Conservation (phyloP, 2,329 filamentous ascomycete genomes). For the Fusarium vanettenii region DNA sequence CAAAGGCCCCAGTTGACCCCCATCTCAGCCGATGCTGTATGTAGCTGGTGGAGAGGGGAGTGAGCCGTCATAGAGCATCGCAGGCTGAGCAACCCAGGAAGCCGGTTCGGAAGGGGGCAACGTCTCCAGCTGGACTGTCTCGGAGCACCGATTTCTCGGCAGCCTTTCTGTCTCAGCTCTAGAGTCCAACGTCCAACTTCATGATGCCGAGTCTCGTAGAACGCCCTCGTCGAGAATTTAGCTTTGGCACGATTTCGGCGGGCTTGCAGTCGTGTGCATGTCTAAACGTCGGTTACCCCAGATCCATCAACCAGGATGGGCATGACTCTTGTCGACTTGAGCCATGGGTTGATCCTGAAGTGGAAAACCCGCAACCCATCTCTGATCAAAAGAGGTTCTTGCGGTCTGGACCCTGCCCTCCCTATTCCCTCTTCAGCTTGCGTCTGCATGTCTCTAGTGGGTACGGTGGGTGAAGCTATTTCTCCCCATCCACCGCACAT, state of each 20-base stretch:
- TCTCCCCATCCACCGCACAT: slow-evolving; percentile 17
- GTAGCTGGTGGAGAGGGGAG: slow-evolving; percentile 11
- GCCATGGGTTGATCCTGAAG: slow-evolving; percentile 22
- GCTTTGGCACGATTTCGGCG: slow-evolving; percentile 14
- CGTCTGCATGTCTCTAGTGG: slow-evolving; percentile 20
- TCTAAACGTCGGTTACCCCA: slow-evolving; percentile 27
- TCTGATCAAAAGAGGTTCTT: slow-evolving; percentile 21
- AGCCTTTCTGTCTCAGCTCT: slow-evolving; percentile 5
- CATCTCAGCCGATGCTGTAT: slow-evolving; percentile 15
- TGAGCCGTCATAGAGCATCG: slow-evolving; percentile 19
- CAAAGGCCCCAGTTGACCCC: slow-evolving; percentile 4
- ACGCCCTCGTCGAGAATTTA: slow-evolving; percentile 15
- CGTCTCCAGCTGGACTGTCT: slow-evolving; percentile 13
- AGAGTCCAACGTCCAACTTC: neutral
- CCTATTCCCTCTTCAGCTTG: slow-evolving; percentile 9
- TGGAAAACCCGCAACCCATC: slow-evolving; percentile 19
- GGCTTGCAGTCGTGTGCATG: slow-evolving; percentile 25
- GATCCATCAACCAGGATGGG: slow-evolving; percentile 21
- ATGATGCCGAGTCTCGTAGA: neutral
- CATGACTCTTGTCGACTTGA: neutral
- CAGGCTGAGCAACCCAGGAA: slow-evolving; percentile 10
- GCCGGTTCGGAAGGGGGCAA: slow-evolving; percentile 2
- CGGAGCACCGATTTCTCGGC: neutral
- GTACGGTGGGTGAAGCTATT: slow-evolving; percentile 15
- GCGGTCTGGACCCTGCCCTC: slow-evolving; percentile 16